A percentile compares a stretch with the other conserved stretches of the same genome.
These are phyloP conservation scores for Brasenia schreberi DNA, from an alignment of 164 flowering plant species.

Conservation along the genomic window DNA sequence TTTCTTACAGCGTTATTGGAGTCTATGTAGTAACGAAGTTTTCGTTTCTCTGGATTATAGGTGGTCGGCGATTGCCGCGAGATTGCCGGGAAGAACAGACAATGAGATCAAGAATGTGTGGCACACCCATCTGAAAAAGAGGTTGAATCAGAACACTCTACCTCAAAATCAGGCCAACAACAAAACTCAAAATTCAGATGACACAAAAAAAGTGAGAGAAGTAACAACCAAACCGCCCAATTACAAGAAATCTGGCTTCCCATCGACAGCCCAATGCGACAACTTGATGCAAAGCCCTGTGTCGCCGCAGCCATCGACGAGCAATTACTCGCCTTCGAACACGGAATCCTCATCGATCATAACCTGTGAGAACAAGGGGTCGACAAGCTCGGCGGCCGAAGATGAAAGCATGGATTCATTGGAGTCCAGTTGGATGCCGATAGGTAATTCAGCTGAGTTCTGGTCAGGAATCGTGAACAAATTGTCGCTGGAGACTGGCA, in stretches of 20 bases:
- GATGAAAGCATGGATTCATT: not conserved
- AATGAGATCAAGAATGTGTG: slow-evolving; percentile 1
- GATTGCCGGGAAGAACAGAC: slow-evolving; percentile 2
- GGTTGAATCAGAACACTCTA: not conserved
- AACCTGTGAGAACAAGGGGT: not conserved
- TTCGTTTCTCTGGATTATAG: not conserved
- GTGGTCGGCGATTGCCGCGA: slow-evolving; percentile 2
- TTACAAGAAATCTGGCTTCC: not conserved
- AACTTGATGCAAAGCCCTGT: not conserved
- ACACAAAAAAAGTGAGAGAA: not conserved
- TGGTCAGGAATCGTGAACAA: not conserved
- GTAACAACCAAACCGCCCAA: not conserved
- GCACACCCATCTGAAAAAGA: slow-evolving; percentile 2
- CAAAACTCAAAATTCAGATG: not conserved
- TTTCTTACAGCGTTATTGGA: no score
- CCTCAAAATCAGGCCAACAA: not conserved
- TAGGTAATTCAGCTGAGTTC: not conserved
- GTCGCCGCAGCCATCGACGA: slow-evolving; percentile 1
- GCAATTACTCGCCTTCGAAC: not conserved
- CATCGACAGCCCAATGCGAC: not conserved
- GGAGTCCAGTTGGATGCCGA: not conserved
- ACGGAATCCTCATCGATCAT: slow-evolving; percentile 1
- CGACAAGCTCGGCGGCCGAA: not conserved
- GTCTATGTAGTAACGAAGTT: no score
- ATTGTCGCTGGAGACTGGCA: not conserved